These are phyloP conservation scores for Geosiphon pyriformis DNA, from an alignment of 192 early-diverging fungal species.

Conservation along the genomic window DNA sequence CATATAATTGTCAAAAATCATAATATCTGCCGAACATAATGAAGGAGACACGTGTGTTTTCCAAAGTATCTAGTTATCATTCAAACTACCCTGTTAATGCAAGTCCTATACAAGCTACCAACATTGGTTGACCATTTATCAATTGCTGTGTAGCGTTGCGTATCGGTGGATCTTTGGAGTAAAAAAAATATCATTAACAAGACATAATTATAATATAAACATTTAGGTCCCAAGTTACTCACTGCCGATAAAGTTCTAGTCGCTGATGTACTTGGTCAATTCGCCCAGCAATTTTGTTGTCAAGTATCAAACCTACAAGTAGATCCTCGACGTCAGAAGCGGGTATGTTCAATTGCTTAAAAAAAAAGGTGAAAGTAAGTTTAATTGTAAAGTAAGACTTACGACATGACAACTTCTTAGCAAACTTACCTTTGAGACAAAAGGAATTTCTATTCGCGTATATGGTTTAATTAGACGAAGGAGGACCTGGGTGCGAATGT, in stretches of 20 bases:
- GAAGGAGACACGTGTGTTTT: too few species aligned
- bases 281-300: conserved; percentile 74
- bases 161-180: conserved; percentile 50
- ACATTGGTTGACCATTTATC: conserved; percentile 70
- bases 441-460: conserved; percentile 80
- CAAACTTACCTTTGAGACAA: conserved; percentile 63
- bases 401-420: background rate
- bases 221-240: conserved; percentile 21
- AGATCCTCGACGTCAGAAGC: conserved; percentile 77
- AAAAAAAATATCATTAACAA: background rate
- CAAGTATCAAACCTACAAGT: conserved; percentile 81
- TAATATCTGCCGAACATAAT: too few species aligned
- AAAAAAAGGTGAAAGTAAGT: conserved; percentile 7
- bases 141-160: conserved; percentile 59
- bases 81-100: conserved; percentile 41
- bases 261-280: conserved; percentile 90
- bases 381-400: background rate
- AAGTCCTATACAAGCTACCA: conserved; percentile 53
- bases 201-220: background rate
- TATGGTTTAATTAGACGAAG: conserved; percentile 84
- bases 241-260: conserved; percentile 68
- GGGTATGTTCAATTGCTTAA: conserved; percentile 72
- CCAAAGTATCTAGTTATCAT: too few species aligned
- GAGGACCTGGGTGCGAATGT: conserved; percentile 89
- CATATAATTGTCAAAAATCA: too few species aligned